Conservation (phyloP, 352 stramenopile genomes). For the Peronospora belbahrii region DNA sequence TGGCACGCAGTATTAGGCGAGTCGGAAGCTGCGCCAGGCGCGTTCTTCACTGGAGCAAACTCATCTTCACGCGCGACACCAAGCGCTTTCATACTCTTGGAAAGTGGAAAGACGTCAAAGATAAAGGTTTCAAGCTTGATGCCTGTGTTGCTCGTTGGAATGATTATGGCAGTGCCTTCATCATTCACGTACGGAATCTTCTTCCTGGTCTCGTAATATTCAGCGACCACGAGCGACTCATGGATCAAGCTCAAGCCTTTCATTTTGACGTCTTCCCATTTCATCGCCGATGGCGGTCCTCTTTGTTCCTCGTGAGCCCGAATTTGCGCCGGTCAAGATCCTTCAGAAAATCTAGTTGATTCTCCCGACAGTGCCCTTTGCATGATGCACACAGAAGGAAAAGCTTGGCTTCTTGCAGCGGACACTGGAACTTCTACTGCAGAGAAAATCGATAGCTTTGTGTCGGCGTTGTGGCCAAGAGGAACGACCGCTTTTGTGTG, state of each 20-base stretch:
- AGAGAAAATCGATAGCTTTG: conserved; percentile 42
- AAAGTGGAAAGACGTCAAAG: conserved; percentile 97
- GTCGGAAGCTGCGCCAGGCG: conserved; percentile 52
- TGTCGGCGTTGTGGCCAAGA: conserved; percentile 83
- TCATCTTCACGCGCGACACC: conserved; percentile 87
- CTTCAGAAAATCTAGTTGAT: conserved; percentile 56
- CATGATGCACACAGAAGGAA: conserved; percentile 62
- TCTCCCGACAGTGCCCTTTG: conserved; percentile 80
- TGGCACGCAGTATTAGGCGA: conserved; percentile 71
- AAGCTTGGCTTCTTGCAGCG: conserved; percentile 49
- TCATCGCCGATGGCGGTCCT: conserved; percentile 90
- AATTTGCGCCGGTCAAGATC: conserved; percentile 92
- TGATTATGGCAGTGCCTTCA: conserved; percentile 74
- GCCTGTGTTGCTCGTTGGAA: conserved; percentile 84
- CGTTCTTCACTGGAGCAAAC: conserved; percentile 89
- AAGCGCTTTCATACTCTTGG: conserved; percentile 89
- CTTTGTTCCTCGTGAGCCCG: conserved; percentile 86
- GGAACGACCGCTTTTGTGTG: conserved; percentile 79
- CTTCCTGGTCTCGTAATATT: conserved; percentile 96
- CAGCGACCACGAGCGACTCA: conserved; percentile 80
- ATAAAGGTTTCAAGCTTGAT: conserved; percentile 99
- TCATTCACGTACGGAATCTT: conserved; percentile 93
- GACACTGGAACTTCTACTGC: conserved; percentile 27
- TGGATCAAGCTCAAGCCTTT: conserved; percentile 98
- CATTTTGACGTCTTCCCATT: conserved; percentile 97